phyloP scores from a whole-genome alignment of 2,329 filamentous ascomycete genomes.

The Arthrinium phaeospermum region DNA sequence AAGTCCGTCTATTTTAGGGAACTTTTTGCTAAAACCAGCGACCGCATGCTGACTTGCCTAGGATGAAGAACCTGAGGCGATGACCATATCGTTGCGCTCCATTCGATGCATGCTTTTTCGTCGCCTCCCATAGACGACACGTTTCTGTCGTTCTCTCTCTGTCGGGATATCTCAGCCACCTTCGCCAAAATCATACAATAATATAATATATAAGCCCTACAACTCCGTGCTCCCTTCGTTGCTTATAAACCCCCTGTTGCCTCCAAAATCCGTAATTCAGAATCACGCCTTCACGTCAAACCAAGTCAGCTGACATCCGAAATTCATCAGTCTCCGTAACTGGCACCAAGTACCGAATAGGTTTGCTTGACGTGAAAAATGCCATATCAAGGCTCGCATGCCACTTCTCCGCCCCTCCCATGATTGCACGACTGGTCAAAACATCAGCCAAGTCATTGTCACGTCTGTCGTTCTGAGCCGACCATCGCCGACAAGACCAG shows the following conservation, averaged over 20 bases:
- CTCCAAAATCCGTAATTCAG: conserved; percentile 11
- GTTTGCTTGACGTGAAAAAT: not conserved
- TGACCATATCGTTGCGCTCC: conserved; percentile 8
- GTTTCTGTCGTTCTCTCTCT: not conserved
- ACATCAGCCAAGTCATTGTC: no score
- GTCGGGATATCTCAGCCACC: conserved; percentile 7
- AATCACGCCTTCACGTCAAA: conserved; percentile 4
- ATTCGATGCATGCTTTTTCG: conserved; percentile 2
- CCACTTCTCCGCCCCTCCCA: not conserved
- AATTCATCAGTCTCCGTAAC: not conserved
- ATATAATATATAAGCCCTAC: conserved; percentile 16
- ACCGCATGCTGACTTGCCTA: conserved; percentile 1
- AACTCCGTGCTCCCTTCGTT: conserved; percentile 11
- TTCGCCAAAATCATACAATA: conserved; percentile 5
- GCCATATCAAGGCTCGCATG: not conserved
- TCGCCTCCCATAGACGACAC: not conserved
- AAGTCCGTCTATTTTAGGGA: conserved; percentile 8
- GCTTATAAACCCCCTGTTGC: not conserved
- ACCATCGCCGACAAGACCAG: not conserved
- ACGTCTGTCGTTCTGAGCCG: not conserved
- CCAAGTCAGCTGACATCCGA: conserved; percentile 6
- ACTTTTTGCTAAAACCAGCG: not conserved
- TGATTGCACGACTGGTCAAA: not conserved
- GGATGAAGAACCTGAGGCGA: not conserved
- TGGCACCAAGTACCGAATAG: not conserved